A percentile compares a stretch with the other conserved stretches of the same genome.
These are phyloP conservation scores for Lenzites betulinus DNA, from an alignment of 768 basidiomycete species.

Conservation along the genomic window DNA sequence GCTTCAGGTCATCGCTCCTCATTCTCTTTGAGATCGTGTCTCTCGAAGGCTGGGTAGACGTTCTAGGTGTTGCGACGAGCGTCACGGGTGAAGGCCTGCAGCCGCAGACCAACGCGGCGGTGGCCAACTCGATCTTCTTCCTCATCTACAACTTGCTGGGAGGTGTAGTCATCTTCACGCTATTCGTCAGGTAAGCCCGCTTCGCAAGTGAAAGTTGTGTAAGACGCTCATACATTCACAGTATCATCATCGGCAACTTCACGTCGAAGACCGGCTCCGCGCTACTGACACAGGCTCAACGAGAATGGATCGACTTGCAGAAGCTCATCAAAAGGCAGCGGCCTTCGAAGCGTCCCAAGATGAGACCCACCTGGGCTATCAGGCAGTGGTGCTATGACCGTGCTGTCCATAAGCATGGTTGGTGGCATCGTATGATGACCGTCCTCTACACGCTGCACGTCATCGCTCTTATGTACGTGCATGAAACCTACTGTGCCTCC, in stretches of 20 bases:
- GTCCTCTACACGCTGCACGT: conserved; percentile 81
- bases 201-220: not conserved
- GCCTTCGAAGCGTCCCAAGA: conserved; percentile 80
- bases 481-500: not conserved
- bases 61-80: conserved; percentile 78
- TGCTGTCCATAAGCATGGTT: conserved; percentile 89
- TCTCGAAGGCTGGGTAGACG: conserved; percentile 96
- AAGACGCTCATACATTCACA: conserved; percentile 35
- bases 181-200: conserved; percentile 78
- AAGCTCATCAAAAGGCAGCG: conserved; percentile 85
- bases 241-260: conserved; percentile 96
- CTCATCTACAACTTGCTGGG: conserved; percentile 90
- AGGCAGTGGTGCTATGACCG: conserved; percentile 91
- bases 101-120: conserved; percentile 69
- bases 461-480: conserved; percentile 72
- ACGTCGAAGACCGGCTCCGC: conserved; percentile 84
- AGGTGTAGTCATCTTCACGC: conserved; percentile 83
- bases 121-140: conserved; percentile 89
- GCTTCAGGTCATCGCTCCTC: conserved; percentile 77
- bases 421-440: conserved; percentile 86
- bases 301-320: conserved; percentile 93
- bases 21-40: conserved; percentile 97
- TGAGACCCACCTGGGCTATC: conserved; percentile 52
- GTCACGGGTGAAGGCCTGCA: conserved; percentile 72
- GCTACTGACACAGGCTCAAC: conserved; percentile 80